A percentile compares a stretch with the other conserved stretches of the same genome.
Evolutionary conservation across 176 grass and related monocot genomes (phyloP).

Genomic region (Cocos nucifera): DNA sequence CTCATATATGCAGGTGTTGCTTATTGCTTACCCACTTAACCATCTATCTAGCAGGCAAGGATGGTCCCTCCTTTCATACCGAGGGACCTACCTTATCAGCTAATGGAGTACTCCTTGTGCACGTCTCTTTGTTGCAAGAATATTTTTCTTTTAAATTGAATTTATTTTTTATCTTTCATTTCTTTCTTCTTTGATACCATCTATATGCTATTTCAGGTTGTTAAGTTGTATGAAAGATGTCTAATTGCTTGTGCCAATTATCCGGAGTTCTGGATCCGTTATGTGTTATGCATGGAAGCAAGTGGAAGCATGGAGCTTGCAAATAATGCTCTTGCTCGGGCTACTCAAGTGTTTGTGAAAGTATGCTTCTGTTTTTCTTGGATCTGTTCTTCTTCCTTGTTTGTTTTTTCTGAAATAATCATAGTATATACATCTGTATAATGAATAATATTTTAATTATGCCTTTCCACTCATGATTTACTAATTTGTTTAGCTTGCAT

Average conservation of each 20-base stretch:
- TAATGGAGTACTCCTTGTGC: conserved; percentile 98
- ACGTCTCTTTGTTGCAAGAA: conserved; percentile 57
- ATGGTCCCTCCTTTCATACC: conserved; percentile 78
- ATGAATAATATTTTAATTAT: too few species aligned
- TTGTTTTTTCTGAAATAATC: not conserved
- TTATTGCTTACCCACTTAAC: conserved; percentile 98
- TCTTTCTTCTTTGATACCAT: conserved; percentile 30
- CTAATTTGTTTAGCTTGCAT: too few species aligned
- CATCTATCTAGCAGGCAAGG: conserved; percentile 95
- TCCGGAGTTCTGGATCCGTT: conserved; percentile 96
- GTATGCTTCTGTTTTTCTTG: conserved; percentile 26
- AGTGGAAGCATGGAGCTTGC: conserved; percentile 87
- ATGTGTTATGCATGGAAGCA: conserved; percentile 85
- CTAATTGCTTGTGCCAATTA: conserved; percentile 93
- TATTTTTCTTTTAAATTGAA: conserved; percentile 22
- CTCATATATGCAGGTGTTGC: conserved; percentile 99
- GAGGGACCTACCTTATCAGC: conserved; percentile 91
- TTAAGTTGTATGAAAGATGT: conserved; percentile 97
- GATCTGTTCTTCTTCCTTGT: not conserved
- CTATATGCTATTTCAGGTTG: conserved; percentile 63
- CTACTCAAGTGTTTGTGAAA: conserved; percentile 98
- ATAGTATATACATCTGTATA: too few species aligned
- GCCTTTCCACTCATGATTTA: too few species aligned
- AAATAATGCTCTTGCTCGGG: conserved; percentile 90
- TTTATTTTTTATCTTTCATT: conserved; percentile 7